Conservation (phyloP, 202 grass and related monocot genomes). For the Bolboschoenoplectus hybrid region DNA sequence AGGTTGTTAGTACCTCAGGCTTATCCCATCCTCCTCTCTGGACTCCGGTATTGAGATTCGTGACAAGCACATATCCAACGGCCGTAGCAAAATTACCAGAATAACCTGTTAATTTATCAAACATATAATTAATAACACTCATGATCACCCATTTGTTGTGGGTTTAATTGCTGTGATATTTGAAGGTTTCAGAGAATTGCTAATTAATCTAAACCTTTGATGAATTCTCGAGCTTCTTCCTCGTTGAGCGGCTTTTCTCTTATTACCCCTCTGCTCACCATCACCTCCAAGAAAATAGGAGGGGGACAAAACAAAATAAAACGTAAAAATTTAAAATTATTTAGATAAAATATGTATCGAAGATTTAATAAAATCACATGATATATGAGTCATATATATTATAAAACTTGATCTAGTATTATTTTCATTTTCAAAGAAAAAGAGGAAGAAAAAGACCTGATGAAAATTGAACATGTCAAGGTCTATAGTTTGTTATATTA, state of each 20-base stretch:
- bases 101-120: slow-evolving; percentile 46
- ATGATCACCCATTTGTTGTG: not conserved
- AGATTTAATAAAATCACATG: too few relatives aligned
- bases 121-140: not conserved
- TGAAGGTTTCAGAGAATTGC: not conserved
- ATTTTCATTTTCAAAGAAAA: not conserved
- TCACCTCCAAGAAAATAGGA: slow-evolving; percentile 32
- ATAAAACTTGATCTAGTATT: not conserved
- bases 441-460: not conserved
- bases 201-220: slow-evolving; percentile 43
- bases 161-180: not conserved
- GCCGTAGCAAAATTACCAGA: slow-evolving; percentile 58
- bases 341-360: too few relatives aligned
- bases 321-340: not conserved
- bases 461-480: not conserved
- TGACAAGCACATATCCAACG: slow-evolving; percentile 68
- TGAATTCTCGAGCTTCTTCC: slow-evolving; percentile 67
- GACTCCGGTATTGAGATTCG: slow-evolving; percentile 55
- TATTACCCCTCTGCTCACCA: slow-evolving; percentile 53
- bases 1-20: slow-evolving; percentile 45
- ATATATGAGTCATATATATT: not conserved
- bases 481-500: slow-evolving; percentile 4
- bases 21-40: slow-evolving; percentile 66
- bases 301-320: not conserved
- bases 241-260: slow-evolving; percentile 52